These are phyloP conservation scores for Selenicereus undatus DNA, from an alignment of 148 eudicot genomes.

Conservation along the genomic window DNA sequence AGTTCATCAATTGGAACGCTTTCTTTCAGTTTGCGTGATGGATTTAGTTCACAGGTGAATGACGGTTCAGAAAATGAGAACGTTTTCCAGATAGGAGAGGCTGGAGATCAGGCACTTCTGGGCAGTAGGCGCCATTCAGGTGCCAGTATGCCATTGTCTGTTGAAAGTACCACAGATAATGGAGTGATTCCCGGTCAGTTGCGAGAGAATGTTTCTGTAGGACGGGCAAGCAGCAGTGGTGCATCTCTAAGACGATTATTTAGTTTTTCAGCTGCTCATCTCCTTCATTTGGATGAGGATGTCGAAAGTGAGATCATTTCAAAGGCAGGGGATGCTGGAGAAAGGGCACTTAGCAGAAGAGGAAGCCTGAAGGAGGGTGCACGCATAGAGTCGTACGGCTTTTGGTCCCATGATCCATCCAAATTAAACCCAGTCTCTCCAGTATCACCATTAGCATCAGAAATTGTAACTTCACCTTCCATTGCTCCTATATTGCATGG, in stretches of 20 bases:
- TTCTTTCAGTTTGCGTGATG: slow-evolving; percentile 34
- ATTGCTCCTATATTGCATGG: slow-evolving; percentile 33
- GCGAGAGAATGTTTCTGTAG: slow-evolving; percentile 31
- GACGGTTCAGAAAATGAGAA: slow-evolving; percentile 37
- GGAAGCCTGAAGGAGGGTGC: slow-evolving; percentile 38
- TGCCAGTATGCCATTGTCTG: slow-evolving; percentile 28
- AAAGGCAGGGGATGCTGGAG: slow-evolving; percentile 81
- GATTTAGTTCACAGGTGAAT: slow-evolving; percentile 18
- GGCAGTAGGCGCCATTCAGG: slow-evolving; percentile 32
- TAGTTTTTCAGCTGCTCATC: slow-evolving; percentile 27
- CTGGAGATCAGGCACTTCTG: slow-evolving; percentile 45
- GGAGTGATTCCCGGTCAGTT: slow-evolving; percentile 28
- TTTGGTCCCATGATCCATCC: slow-evolving; percentile 25
- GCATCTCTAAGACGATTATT: slow-evolving; percentile 53
- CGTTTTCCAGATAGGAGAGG: slow-evolving; percentile 53
- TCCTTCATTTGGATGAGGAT: slow-evolving; percentile 35
- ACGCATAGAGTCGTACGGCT: slow-evolving; percentile 24
- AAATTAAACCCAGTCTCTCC: slow-evolving; percentile 20
- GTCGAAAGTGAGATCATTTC: slow-evolving; percentile 57
- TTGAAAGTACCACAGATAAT: slow-evolving; percentile 33
- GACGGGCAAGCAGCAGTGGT: slow-evolving; percentile 34
- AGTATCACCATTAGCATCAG: slow-evolving; percentile 27
- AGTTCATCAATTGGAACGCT: slow-evolving; percentile 36
- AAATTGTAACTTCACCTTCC: slow-evolving; percentile 38
- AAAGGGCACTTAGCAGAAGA: slow-evolving; percentile 50